Evolutionary conservation across 139 green algal species (phyloP).

Genomic region (Chlorella sp.): DNA sequence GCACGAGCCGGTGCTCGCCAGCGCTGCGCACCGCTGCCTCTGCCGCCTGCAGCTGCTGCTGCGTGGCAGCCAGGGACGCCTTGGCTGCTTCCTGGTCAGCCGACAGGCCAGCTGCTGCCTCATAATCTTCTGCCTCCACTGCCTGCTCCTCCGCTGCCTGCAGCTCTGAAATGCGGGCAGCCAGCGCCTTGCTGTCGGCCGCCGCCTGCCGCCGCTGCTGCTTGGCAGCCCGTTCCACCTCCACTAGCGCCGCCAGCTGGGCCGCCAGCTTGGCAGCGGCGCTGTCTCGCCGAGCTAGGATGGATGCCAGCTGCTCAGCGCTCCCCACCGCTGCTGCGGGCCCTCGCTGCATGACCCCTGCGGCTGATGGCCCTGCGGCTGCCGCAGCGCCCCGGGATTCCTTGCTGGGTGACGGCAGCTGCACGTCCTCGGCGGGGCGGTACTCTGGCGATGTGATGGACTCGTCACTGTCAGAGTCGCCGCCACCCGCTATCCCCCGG

Average conservation of each 20-base stretch:
- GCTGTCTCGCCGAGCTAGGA: not conserved
- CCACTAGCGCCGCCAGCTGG: not conserved
- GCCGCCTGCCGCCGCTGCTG: slow-evolving; percentile 25
- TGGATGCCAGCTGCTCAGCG: not conserved
- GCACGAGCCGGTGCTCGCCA: slow-evolving; percentile 21
- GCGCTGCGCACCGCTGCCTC: not conserved
- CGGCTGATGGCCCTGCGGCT: not conserved
- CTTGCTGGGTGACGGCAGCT: not conserved
- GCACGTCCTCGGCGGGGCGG: not conserved
- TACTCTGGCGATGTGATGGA: slow-evolving; percentile 31
- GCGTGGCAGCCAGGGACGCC: not conserved
- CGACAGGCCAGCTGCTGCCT: not conserved
- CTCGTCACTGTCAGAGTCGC: slow-evolving; percentile 19
- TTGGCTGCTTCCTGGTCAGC: slow-evolving; percentile 18
- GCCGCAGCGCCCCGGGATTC: not conserved
- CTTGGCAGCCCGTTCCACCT: not conserved
- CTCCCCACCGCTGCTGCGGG: not conserved
- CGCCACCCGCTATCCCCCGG: not conserved
- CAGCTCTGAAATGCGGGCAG: slow-evolving; percentile 4
- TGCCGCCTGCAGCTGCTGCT: slow-evolving; percentile 28
- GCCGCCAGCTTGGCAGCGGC: not conserved
- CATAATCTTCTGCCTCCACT: slow-evolving; percentile 25
- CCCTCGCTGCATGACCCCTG: no score
- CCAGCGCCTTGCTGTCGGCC: not conserved
- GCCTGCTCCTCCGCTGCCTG: slow-evolving; percentile 14